Base-by-base conservation (phyloP, 1,284 basidiomycete genomes). In the Apiotrichum akiyoshidainum region DNA sequence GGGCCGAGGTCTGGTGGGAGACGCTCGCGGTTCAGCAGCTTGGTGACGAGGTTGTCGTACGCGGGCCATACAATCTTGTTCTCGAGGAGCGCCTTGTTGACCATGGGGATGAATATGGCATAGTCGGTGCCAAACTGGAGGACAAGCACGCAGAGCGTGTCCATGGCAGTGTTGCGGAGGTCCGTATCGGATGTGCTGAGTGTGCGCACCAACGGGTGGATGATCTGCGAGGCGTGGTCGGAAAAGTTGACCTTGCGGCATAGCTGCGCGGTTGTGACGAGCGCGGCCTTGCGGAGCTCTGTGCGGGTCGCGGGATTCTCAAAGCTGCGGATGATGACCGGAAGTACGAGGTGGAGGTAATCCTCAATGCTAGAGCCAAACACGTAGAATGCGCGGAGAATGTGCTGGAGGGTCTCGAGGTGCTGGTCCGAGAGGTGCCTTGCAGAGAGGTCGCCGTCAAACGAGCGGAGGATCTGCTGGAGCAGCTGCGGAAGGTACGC, bases 341-440 rank as follows among this genome's bases (percentile, higher is more conserved):
- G 96, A 54, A 99, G 89, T 61, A 99, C 89, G 37, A 99, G 86
- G 75, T 98, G 95, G 21, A 99, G 83, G 76, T 98, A 99, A 74
- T 99, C 96, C 75, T 99, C 96, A 59, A 99, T 89, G 74, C 94
- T 98, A 8, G 90, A 84, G 3, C 96, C 96, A 69, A 99, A 98
- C 1, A 93, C 92, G 65, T 91, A 84, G 75, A 98, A 92, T 0
- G 95, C 92, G 66, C 92, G 70, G 19, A 80, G 70, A 47, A 79
- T 75, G 63, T 82, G 91, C 51, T 99, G 88, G 46, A 99, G 88
- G 68, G 95, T 95, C 75, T 89, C 87, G 68, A 95, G 88, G n/a
- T 86, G 81, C 74, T 92, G 89, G 55, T 93, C 91, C 44, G 72
- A 73, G n/a, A 78, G 65, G 44, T 74, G 68, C 41, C 67, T 68